Conservation (phyloP, 352 stramenopile species). For the Labyrinthula sp. region DNA sequence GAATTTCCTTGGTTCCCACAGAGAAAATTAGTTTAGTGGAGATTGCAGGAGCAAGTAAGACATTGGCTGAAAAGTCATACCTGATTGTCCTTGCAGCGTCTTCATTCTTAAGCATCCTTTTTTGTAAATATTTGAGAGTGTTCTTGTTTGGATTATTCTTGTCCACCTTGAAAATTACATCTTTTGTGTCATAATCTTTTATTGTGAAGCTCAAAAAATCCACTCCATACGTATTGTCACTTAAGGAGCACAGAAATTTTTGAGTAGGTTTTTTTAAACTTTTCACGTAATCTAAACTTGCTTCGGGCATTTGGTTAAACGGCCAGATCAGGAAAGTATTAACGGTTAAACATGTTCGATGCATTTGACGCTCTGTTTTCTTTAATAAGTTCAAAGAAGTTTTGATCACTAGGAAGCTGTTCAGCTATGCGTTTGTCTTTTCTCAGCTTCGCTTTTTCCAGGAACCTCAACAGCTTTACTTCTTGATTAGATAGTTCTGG, state of each 20-base stretch:
- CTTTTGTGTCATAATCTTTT: slow-evolving; percentile 73
- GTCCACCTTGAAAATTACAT: slow-evolving; percentile 72
- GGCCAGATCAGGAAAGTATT: no score
- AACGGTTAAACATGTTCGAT: no score
- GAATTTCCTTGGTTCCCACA: slow-evolving; percentile 61
- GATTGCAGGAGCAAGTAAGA: slow-evolving; percentile 62
- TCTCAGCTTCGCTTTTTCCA: slow-evolving; percentile 26
- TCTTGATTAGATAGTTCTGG: slow-evolving; percentile 63
- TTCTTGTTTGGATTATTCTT: slow-evolving; percentile 41
- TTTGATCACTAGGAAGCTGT: no score
- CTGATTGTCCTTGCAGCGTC: slow-evolving; percentile 67
- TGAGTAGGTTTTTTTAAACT: slow-evolving; percentile 24
- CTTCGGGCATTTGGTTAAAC: no score
- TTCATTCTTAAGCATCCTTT: no score
- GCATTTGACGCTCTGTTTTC: no score
- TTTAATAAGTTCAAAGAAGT: no score
- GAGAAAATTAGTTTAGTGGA: slow-evolving; percentile 61
- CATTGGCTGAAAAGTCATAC: slow-evolving; percentile 78
- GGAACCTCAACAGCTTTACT: slow-evolving; percentile 53
- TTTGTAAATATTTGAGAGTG: slow-evolving; percentile 43
- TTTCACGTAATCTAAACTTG: slow-evolving; percentile 18
- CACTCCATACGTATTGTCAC: slow-evolving; percentile 73
- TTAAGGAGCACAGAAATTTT: slow-evolving; percentile 71
- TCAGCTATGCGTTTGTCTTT: slow-evolving; percentile 13
- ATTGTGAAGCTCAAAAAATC: slow-evolving; percentile 85